Conservation (phyloP, 495 filamentous ascomycete genomes). For the Massariosphaeria phaeospora region DNA sequence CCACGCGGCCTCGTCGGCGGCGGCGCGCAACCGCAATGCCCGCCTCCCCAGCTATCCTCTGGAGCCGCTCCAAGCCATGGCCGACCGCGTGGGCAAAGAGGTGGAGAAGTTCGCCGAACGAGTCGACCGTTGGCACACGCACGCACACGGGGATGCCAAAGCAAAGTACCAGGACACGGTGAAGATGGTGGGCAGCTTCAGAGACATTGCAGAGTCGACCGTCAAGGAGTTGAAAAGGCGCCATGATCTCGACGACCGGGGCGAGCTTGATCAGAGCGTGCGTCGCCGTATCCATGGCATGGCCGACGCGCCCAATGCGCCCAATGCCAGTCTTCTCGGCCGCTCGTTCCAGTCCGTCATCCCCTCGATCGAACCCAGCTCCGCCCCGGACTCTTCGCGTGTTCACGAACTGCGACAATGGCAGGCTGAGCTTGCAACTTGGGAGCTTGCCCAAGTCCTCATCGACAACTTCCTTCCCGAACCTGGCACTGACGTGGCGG, state of each 20-base stretch:
- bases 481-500: constrained; percentile 33
- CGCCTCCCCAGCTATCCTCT: constrained; percentile 31
- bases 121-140: constrained; percentile 52
- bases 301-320: not conserved
- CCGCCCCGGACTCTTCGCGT: constrained; percentile 1
- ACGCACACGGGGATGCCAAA: constrained; percentile 3
- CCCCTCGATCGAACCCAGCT: constrained; percentile 16
- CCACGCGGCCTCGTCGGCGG: not conserved
- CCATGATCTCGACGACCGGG: constrained; percentile 27
- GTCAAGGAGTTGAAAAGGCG: constrained; percentile 38
- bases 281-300: constrained; percentile 27
- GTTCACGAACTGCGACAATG: constrained; percentile 56
- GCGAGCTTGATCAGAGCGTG: constrained; percentile 36
- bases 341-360: constrained; percentile 5
- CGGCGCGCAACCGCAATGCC: not conserved
- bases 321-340: constrained; percentile 17
- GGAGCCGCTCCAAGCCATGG: constrained; percentile 53
- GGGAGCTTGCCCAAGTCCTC: constrained; percentile 71
- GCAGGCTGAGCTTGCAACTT: constrained; percentile 75
- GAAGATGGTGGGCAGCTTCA: constrained; percentile 36
- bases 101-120: constrained; percentile 62
- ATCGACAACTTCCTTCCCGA: constrained; percentile 48
- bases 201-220: constrained; percentile 37
- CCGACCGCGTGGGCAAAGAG: constrained; percentile 58
- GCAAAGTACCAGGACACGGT: constrained; percentile 31